A percentile compares a stretch with the other conserved stretches of the same genome.
Conservation (phyloP, 2,329 filamentous ascomycete genomes). For the Plectosphaerella sp. region DNA sequence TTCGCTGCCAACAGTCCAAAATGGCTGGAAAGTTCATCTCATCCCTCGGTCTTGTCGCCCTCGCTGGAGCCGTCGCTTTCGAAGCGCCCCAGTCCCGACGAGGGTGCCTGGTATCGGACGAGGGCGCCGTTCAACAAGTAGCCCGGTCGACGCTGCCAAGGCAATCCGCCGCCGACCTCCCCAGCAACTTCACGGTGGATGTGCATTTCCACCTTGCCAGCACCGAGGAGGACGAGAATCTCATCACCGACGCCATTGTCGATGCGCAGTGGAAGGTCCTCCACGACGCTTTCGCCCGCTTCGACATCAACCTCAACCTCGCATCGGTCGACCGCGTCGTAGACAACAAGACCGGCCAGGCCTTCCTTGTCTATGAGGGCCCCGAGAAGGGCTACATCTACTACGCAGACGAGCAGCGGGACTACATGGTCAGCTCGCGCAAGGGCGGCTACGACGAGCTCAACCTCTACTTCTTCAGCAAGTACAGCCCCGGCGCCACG, state of each 20-base stretch:
- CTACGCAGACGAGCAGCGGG: conserved; percentile 5
- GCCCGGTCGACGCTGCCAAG: neutral
- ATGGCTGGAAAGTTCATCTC: neutral
- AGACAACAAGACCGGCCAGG: conserved; percentile 14
- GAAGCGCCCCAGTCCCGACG: neutral
- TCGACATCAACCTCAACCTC: conserved; percentile 16
- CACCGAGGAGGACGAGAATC: conserved; percentile 14
- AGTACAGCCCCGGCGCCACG: conserved; percentile 28
- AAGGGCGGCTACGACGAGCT: conserved; percentile 34
- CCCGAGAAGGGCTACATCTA: conserved; percentile 14
- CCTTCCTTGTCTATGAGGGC: conserved; percentile 16
- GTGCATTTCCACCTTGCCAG: conserved; percentile 20
- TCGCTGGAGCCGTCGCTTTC: conserved; percentile 1
- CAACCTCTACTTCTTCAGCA: conserved; percentile 41
- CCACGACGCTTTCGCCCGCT: conserved; percentile 11
- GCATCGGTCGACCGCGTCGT: conserved; percentile 18
- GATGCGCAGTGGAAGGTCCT: conserved; percentile 16
- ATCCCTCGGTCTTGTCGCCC: conserved; percentile 2
- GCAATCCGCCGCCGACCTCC: conserved; percentile 7
- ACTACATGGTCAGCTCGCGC: conserved; percentile 23
- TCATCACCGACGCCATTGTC: conserved; percentile 12
- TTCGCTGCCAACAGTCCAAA: no score
- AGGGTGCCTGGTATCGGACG: conserved; percentile 9
- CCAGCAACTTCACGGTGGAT: conserved; percentile 15
- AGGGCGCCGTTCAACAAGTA: neutral